Base-by-base conservation (phyloP, 2,329 filamentous ascomycete genomes). In the Diplodia sapinea region DNA sequence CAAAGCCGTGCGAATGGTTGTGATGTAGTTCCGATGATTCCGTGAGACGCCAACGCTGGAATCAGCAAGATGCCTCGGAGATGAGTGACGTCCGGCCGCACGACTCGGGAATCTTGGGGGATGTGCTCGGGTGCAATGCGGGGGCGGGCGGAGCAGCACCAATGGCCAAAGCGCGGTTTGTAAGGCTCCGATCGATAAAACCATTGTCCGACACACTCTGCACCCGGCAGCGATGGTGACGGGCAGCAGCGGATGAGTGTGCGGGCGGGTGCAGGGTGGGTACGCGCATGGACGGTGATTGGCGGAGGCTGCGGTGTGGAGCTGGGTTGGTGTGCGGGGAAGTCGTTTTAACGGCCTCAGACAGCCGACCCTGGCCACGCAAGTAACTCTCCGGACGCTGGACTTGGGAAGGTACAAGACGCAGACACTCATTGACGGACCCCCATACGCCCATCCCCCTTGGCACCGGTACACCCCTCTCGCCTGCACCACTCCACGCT, bases 341-440 rank as follows among this genome's bases (percentile, higher is more conserved):
- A 66, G 52, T 26, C 40, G 43, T 51, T 51, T 49, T 57, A 50
- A 56, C 63, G 23, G 51, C 51, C 49, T 52, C 63, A 57, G 26
- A 36, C 38, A 11, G 29, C 40, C 38, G n/a, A 49, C 59, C 59
- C 59, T 51, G 51, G 51, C 50, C 50, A 9, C n/a, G 17, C 38
- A 57, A 49, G 64, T 66, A 49, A 66, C 64, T 66, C 64, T 66
- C 64, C 64, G 49, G 20, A 38, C 43, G 15, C n/a, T 29, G 17
- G 23, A 38, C 47, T 31, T 57, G 40, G 52, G 49, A 51, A 59
- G 64, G 54, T 59, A 66, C 64, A 56, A 51, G 64, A 66, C 64
- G 63, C 64, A 66, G 64, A 57, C 64, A 66, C 64, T 50, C 51
- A 65, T 56, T 43, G 50, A 55, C 36, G 20, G 51, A 56, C 15